These are phyloP conservation scores for Penicillium sp. DNA, from an alignment of 2,329 filamentous ascomycete species.

Conservation along the genomic window DNA sequence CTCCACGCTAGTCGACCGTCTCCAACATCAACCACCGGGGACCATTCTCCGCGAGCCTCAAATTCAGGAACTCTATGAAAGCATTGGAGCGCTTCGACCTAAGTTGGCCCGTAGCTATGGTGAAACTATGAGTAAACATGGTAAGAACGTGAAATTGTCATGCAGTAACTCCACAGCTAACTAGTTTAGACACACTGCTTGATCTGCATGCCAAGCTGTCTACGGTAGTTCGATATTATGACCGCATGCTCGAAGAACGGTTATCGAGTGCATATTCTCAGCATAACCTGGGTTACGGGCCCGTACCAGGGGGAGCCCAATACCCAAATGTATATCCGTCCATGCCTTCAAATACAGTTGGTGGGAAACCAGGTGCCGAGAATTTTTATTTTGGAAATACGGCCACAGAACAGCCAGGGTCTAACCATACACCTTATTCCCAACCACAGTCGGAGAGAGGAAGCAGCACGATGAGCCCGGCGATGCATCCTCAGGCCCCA, in stretches of 20 bases:
- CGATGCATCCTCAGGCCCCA: constrained; percentile 25
- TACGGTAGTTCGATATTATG: constrained; percentile 95
- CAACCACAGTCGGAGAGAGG: constrained; percentile 44
- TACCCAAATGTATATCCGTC: constrained; percentile 72
- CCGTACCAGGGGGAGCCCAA: constrained; percentile 51
- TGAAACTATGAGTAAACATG: constrained; percentile 99
- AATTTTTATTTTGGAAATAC: constrained; percentile 79
- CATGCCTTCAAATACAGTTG: constrained; percentile 61
- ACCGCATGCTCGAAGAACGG: constrained; percentile 95
- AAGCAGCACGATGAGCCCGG: constrained; percentile 26
- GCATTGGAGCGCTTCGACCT: constrained; percentile 88
- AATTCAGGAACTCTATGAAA: constrained; percentile 97
- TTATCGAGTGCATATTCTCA: constrained; percentile 91
- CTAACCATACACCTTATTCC: constrained; percentile 57
- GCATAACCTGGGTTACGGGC: constrained; percentile 69
- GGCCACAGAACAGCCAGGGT: constrained; percentile 52
- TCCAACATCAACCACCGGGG: constrained; percentile 93
- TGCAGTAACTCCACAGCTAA: constrained; percentile 25
- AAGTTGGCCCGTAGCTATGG: constrained; percentile 95
- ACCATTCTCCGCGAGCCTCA: constrained; percentile 97
- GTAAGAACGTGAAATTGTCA: constrained; percentile 51
- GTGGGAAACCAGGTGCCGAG: constrained; percentile 65
- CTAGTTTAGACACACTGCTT: constrained; percentile 75
- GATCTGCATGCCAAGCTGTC: constrained; percentile 95
- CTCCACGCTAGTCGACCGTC: constrained; percentile 86